Evolutionary conservation across 306 rosid genomes (phyloP).

Genomic region (Prunus kanzakura): DNA sequence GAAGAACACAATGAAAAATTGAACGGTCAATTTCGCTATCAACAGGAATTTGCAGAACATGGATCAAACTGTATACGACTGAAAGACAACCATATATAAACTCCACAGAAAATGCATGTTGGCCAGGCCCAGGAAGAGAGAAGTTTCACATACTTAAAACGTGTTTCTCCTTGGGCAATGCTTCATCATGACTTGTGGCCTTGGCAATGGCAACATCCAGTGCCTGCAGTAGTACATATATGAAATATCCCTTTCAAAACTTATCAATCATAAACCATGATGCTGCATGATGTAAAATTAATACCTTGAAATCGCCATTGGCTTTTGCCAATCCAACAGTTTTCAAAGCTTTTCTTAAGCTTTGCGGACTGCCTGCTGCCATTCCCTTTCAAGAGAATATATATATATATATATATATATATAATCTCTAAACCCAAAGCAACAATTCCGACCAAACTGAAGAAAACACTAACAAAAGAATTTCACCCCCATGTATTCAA

Average conservation of each 20-base stretch:
- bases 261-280: background rate
- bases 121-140: background rate
- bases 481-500: background rate
- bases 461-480: too few species aligned
- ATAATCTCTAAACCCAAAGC: background rate
- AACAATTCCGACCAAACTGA: background rate
- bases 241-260: background rate
- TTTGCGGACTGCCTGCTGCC: slow-evolving; percentile 15
- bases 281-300: background rate
- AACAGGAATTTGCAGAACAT: background rate
- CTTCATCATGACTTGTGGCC: slow-evolving; percentile 7
- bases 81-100: background rate
- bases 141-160: slow-evolving; percentile 1
- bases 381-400: background rate
- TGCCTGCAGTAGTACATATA: background rate
- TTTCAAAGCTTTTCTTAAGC: slow-evolving; percentile 21
- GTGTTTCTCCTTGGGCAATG: slow-evolving; percentile 11
- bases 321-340: slow-evolving; percentile 18
- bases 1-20: background rate
- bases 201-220: slow-evolving; percentile 14
- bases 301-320: slow-evolving; percentile 14
- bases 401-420: background rate
- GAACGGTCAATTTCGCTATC: background rate
- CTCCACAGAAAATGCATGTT: background rate
- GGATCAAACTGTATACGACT: too few species aligned